phyloP scores from a whole-genome alignment of 768 basidiomycete species.

The Lactarius sp. region DNA sequence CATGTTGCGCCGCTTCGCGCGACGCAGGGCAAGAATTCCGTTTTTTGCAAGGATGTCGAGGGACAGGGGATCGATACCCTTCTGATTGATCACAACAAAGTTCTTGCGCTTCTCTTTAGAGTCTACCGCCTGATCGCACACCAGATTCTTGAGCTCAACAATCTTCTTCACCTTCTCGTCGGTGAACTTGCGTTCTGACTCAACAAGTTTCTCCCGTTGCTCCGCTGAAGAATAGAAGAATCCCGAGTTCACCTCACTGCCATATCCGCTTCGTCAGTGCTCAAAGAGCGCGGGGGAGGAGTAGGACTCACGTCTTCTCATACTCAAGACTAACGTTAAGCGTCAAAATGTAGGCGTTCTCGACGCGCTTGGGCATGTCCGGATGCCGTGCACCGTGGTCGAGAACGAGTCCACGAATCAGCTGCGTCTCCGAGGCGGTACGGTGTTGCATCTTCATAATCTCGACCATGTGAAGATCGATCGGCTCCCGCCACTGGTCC shows the following conservation, averaged over 20 bases:
- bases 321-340: constrained; percentile 98
- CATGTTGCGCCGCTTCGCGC: constrained; percentile 99
- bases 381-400: constrained; percentile 98
- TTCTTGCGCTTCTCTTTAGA: constrained; percentile 74
- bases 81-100: constrained; percentile 97
- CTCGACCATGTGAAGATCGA: constrained; percentile 99
- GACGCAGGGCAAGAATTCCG: constrained; percentile 88
- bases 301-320: constrained; percentile 87
- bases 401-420: constrained; percentile 90
- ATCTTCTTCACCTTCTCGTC: constrained; percentile 95
- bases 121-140: constrained; percentile 90
- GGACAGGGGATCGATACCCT: constrained; percentile 96
- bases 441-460: constrained; percentile 99
- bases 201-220: constrained; percentile 97
- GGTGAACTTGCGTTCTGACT: constrained; percentile 90
- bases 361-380: constrained; percentile 98
- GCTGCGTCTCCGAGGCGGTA: constrained; percentile 93
- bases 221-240: constrained; percentile 99
- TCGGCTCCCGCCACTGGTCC: constrained; percentile 78
- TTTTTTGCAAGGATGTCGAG: constrained; percentile 95
- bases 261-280: constrained; percentile 25
- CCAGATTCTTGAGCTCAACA: constrained; percentile 91
- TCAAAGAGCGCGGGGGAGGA: constrained; percentile 2
- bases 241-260: constrained; percentile 95
- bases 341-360: constrained; percentile 92